phyloP scores from a whole-genome alignment of 768 basidiomycete genomes.

The Thelephora aurantiotincta region DNA sequence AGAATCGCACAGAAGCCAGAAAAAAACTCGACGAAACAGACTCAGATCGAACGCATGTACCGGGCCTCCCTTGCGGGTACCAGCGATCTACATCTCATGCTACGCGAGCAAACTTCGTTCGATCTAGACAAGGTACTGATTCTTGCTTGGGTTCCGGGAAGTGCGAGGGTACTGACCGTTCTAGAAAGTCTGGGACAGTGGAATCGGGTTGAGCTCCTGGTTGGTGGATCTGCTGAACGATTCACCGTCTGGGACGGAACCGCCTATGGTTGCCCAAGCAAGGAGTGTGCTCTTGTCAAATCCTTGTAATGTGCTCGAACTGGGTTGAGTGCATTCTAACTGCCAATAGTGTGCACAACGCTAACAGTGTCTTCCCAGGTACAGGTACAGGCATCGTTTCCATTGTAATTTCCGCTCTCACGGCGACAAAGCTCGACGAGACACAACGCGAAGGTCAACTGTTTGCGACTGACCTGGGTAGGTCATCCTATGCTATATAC shows the following conservation, averaged over 20 bases:
- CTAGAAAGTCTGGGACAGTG: constrained; percentile 97
- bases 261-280: constrained; percentile 12
- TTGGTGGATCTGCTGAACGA: constrained; percentile 26
- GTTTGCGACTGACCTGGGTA: constrained; percentile 63
- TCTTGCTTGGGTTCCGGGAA: background rate
- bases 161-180: constrained; percentile 7
- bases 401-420: constrained; percentile 44
- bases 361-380: constrained; percentile 28
- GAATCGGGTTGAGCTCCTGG: constrained; percentile 77
- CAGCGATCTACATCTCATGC: constrained; percentile 22
- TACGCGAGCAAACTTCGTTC: constrained; percentile 77
- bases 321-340: constrained; percentile 33
- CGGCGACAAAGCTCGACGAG: constrained; percentile 19
- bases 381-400: constrained; percentile 80
- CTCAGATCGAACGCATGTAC: constrained; percentile 49
- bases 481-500: constrained; percentile 13
- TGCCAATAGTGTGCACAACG: background rate
- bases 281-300: constrained; percentile 26
- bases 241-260: background rate
- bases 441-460: constrained; percentile 16
- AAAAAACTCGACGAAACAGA: constrained; percentile 37
- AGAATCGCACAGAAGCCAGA: constrained; percentile 19
- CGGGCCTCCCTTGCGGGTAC: constrained; percentile 5
- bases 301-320: constrained; percentile 41
- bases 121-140: constrained; percentile 77